Percentiles rank a stretch among this genome's conserved stretches.
These are phyloP conservation scores for Gloeophyllum trabeum DNA, from an alignment of 768 basidiomycete species.

Conservation along the genomic window DNA sequence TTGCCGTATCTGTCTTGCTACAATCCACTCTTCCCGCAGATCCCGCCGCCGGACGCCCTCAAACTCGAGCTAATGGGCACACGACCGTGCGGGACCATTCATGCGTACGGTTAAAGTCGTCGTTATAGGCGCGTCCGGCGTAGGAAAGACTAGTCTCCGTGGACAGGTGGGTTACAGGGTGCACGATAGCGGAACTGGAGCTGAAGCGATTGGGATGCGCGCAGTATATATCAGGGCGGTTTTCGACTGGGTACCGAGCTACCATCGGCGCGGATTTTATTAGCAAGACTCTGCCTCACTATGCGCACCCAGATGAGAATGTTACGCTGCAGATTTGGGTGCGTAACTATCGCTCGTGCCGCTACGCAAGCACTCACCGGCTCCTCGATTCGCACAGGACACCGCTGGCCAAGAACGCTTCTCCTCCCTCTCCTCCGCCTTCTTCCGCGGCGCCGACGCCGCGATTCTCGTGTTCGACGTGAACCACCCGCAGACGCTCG, in stretches of 20 bases:
- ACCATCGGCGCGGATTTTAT: constrained; percentile 91
- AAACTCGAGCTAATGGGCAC: no score
- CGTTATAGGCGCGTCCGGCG: constrained; percentile 71
- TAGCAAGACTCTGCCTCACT: constrained; percentile 58
- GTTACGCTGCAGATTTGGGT: constrained; percentile 68
- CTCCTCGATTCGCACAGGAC: constrained; percentile 36
- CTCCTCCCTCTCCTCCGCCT: constrained; percentile 69
- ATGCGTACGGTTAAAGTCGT: constrained; percentile 77
- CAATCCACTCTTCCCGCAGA: no score
- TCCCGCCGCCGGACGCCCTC: no score
- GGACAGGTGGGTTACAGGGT: constrained; percentile 39
- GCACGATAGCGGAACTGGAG: not conserved
- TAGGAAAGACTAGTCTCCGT: constrained; percentile 80
- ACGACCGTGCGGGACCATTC: no score
- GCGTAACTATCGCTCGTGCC: constrained; percentile 10
- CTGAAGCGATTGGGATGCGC: not conserved
- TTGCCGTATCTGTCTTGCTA: no score
- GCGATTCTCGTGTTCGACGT: constrained; percentile 77
- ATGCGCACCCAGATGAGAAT: constrained; percentile 36
- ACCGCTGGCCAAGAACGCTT: constrained; percentile 87
- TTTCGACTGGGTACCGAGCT: constrained; percentile 68
- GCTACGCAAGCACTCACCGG: constrained; percentile 1
- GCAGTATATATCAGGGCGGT: constrained; percentile 68
- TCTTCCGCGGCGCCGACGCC: constrained; percentile 81
- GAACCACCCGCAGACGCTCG: constrained; percentile 49